Conservation (phyloP, 108 stramenopile species). For the Seminavis robusta region DNA sequence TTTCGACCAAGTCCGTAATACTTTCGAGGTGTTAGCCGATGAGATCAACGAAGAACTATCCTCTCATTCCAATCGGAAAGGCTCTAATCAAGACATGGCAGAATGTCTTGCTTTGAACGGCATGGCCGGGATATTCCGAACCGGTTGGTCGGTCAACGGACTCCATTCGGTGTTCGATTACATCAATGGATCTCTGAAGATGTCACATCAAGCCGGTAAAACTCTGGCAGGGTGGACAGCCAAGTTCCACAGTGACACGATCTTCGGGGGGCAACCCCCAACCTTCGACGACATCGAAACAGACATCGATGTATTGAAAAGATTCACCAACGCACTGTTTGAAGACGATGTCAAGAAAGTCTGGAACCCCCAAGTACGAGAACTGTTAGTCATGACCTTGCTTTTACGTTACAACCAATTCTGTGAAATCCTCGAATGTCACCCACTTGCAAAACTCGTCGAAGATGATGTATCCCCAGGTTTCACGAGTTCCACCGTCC, state of each 20-base stretch:
- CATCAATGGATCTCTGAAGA: not conserved
- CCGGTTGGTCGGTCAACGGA: not conserved
- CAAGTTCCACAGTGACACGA: not conserved
- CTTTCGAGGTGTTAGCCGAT: not conserved
- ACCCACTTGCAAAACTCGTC: no score
- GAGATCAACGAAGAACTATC: not conserved
- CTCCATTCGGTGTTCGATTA: not conserved
- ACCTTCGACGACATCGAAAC: constrained; percentile 1
- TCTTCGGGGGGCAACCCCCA: not conserved
- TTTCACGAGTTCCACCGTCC: no score
- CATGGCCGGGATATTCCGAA: not conserved
- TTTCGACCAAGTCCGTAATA: not conserved
- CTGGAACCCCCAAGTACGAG: no score
- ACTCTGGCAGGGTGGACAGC: not conserved
- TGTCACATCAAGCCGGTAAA: constrained; percentile 1
- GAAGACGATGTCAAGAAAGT: no score
- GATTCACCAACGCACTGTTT: no score
- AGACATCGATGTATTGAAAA: no score
- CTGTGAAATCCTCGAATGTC: no score
- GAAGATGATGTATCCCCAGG: no score
- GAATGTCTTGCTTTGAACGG: not conserved
- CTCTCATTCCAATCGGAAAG: not conserved
- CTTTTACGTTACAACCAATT: no score
- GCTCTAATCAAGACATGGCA: not conserved
- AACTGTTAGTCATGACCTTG: no score